These are phyloP conservation scores for Cladosporium oxysporum DNA, from an alignment of 2,329 filamentous ascomycete species.

Conservation along the genomic window DNA sequence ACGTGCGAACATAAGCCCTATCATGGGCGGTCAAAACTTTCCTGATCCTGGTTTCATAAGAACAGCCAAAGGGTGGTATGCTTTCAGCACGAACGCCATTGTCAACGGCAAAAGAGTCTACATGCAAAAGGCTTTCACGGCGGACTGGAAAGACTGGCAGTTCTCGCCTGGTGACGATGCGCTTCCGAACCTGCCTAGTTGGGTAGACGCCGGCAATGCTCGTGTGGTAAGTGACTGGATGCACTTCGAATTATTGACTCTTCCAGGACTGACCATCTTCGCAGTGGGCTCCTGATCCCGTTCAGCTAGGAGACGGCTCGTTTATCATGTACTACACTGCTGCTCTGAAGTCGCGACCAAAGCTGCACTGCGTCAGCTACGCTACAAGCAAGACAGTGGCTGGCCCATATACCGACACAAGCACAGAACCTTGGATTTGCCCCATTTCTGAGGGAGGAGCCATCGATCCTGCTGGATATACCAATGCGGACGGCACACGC, in stretches of 20 bases:
- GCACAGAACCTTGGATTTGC: constrained; percentile 31
- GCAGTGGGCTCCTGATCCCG: constrained; percentile 61
- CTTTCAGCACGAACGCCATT: constrained; percentile 51
- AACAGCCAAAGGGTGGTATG: constrained; percentile 54
- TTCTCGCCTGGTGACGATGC: constrained; percentile 52
- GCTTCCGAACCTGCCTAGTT: constrained; percentile 51
- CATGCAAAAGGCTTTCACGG: constrained; percentile 55
- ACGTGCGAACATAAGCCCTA: constrained; percentile 18
- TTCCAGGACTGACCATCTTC: neutral
- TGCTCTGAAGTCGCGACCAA: constrained; percentile 26
- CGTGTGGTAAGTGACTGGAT: constrained; percentile 45
- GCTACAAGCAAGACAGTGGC: constrained; percentile 30
- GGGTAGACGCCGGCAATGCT: constrained; percentile 47
- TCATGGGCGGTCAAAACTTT: constrained; percentile 46
- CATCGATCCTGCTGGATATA: constrained; percentile 34
- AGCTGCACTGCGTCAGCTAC: constrained; percentile 34
- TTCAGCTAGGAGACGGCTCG: constrained; percentile 39
- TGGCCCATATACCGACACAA: constrained; percentile 33
- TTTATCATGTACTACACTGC: constrained; percentile 36
- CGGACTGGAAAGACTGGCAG: constrained; percentile 51
- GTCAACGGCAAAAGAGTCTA: constrained; percentile 43
- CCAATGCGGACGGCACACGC: constrained; percentile 26
- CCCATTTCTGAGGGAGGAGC: constrained; percentile 30
- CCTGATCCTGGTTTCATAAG: constrained; percentile 56
- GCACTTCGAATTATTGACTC: constrained; percentile 26